Evolutionary conservation across 257 asterid genomes (phyloP), one percentile per base, ranked within the genome.

Genomic region (Lavandula angustifolia): DNA sequence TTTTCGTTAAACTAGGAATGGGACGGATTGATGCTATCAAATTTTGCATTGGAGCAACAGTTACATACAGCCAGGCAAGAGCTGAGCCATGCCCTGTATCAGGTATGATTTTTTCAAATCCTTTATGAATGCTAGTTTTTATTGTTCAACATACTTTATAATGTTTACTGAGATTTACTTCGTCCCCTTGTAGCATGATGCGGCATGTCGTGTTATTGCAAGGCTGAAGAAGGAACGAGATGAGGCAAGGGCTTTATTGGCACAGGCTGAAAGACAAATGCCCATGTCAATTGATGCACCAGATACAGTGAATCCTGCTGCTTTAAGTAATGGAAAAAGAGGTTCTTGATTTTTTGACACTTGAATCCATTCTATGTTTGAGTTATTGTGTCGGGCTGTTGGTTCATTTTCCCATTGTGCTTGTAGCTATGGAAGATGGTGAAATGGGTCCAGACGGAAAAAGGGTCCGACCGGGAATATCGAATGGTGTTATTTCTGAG

Each of bases 201-300:
- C 99, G 43, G 99, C 99, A 3, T 90, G 99, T 76, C 94, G 98
- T 80, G 99, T 94, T 57, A 94, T 94, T 84, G 98, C 99, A 76
- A 86, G 99, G 81, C 72, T 94, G 66, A 90, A 85, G 80, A 94
- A 87, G 78, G 99, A 90, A 82, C 85, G 98, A 80, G 98, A 94
- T 62, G 99, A 94, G 78, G 96, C 99, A 49, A 79, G 95, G 81
- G 79, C 58, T 13, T 78, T 94, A 44, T 69, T 94, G 72, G 85
- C 95, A 48, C 96, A 79, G 74, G 95, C 95, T 54, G 95, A 94
- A 74, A 79, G 98, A 75, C 95, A 86, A 73, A 76, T 89, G 51
- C 96, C 99, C 71, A 54, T 74, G 73, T 67, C 86, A 63, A 69
- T 76, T 14, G 75, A 79, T 41, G 55, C 76, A 14, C 80, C 77